Evolutionary conservation across 140 eudicot genomes (phyloP).

Genomic region (Bidens hawaiensis): DNA sequence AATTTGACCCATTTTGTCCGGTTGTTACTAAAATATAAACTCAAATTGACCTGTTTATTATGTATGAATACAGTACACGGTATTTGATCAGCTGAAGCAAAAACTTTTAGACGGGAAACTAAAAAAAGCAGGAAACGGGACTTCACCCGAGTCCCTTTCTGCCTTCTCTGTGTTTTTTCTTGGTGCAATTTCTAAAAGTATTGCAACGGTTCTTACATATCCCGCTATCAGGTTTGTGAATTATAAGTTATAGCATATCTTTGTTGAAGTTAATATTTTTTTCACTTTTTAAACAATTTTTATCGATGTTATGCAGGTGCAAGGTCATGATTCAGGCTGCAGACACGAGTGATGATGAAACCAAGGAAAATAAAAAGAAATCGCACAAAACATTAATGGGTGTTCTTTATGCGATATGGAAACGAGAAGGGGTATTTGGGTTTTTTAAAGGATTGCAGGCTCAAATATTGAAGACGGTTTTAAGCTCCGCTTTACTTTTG

Average conservation of each 20-base stretch:
- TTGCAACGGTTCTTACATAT: conserved; percentile 66
- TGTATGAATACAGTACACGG: conserved; percentile 51
- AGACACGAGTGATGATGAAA: conserved; percentile 41
- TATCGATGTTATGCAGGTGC: conserved; percentile 38
- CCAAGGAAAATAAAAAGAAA: conserved; percentile 24
- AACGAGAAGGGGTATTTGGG: conserved; percentile 45
- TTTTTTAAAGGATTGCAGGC: conserved; percentile 67
- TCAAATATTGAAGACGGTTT: conserved; percentile 65
- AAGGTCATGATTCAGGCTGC: conserved; percentile 82
- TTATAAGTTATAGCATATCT: no score
- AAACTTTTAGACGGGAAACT: conserved; percentile 31
- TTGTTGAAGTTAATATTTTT: no score
- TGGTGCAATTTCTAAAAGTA: conserved; percentile 69
- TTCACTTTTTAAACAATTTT: neutral
- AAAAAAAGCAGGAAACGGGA: conserved; percentile 21
- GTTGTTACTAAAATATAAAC: neutral
- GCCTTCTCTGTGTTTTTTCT: conserved; percentile 63
- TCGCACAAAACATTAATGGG: conserved; percentile 43
- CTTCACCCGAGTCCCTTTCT: conserved; percentile 59
- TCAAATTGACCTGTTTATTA: neutral
- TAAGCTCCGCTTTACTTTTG: conserved; percentile 78
- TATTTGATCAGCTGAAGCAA: conserved; percentile 68
- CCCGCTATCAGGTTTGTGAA: conserved; percentile 66
- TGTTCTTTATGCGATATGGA: conserved; percentile 50
- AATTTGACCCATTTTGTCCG: neutral